Evolutionary conservation across 768 basidiomycete species (phyloP), one percentile per base, ranked within the genome.

Genomic region (Hysterangium stoloniferum): DNA sequence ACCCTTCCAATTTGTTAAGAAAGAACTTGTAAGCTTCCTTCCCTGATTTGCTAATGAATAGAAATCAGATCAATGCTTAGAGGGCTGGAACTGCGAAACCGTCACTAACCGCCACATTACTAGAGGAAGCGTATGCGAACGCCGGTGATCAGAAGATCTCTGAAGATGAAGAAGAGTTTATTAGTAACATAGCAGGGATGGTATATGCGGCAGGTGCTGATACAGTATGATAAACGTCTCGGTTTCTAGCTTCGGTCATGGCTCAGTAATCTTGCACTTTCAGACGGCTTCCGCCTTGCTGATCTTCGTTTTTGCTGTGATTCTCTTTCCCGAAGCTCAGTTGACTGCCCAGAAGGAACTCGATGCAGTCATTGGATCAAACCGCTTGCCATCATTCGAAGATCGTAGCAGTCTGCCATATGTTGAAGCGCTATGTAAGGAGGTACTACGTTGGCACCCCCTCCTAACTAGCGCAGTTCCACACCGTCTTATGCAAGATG

Each of bases 401-500:
- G 68, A 69, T 54, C 51, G 61, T 8, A 19, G 24, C 0, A 40
- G 55, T 15, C 52, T 69, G 2, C 68, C 69, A 0, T 70, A 63
- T 42, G 52, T 59, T n/a, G 54, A 58, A 5, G 63, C 62, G 4
- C 15, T 61, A 27, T 56, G 54, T 43, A 41, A 56, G 22, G 62
- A 64, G 29, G 56, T 64, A 38, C 49, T 31, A 35, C 48, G 22
- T 22, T 65, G 57, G 59, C 49, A 53, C 6, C 56, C 58, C 11
- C 52, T 58, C 24, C 54, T 42, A 5, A 57, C 58, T 1, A 27
- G 56, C 4, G 60, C 56, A 54, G 9, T 52, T 34, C 31, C 51
- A 9, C 52, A 53, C 32, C 19, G 24, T 22, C 20, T 53, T 13
- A 56, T 62, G 2, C 57, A 70, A 43, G 74, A 76, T 13, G 76